phyloP scores from a whole-genome alignment of 176 grass and related monocot species.

The Oryza australiensis region DNA sequence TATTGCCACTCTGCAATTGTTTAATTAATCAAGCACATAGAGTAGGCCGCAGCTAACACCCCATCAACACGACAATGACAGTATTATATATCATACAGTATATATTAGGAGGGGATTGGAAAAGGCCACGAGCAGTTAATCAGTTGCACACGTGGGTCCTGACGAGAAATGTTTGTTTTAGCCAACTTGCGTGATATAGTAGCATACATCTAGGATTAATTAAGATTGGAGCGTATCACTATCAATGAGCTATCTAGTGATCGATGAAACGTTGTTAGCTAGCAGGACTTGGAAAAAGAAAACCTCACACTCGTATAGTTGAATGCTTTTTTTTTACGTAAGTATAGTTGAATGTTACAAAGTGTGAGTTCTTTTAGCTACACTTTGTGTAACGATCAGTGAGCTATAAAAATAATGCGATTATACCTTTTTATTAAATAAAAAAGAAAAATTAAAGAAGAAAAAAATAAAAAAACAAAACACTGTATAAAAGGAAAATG shows the following conservation, averaged over 20 bases:
- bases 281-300: neutral
- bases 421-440: too few relatives aligned
- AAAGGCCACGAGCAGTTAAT: constrained; percentile 23
- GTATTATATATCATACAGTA: neutral
- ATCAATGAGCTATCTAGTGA: neutral
- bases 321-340: too few relatives aligned
- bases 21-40: neutral
- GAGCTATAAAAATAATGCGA: too few relatives aligned
- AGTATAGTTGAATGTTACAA: too few relatives aligned
- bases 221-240: neutral
- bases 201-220: neutral
- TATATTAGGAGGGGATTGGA: too few relatives aligned
- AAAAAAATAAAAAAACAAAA: too few relatives aligned
- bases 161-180: neutral
- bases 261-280: neutral
- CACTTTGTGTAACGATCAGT: too few relatives aligned
- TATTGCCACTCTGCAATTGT: constrained; percentile 22
- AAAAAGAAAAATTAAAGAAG: too few relatives aligned
- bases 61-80: neutral
- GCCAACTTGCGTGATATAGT: neutral
- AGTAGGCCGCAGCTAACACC: neutral
- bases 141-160: constrained; percentile 21
- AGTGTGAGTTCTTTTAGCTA: too few relatives aligned
- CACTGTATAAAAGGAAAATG: too few relatives aligned
- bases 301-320: neutral